phyloP scores from a whole-genome alignment of 495 filamentous ascomycete genomes.

The Usnea hakonensis region DNA sequence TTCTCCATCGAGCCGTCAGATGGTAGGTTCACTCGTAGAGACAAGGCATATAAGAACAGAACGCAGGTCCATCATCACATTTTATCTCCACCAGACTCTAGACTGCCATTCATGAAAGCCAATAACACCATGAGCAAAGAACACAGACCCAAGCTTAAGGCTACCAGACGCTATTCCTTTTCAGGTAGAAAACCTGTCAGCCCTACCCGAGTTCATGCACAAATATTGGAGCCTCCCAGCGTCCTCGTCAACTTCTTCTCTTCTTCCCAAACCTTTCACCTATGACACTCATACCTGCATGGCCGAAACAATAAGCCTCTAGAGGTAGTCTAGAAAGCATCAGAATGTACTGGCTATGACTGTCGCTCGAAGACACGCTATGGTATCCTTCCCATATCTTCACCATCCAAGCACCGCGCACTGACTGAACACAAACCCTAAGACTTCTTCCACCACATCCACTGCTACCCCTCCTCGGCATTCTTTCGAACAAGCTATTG shows the following conservation, averaged over 20 bases:
- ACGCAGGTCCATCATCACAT: neutral
- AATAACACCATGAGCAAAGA: too few species aligned
- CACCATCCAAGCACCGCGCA: neutral
- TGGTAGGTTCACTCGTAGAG: neutral
- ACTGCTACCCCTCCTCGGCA: constrained; percentile 61
- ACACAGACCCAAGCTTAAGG: too few species aligned
- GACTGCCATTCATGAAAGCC: neutral
- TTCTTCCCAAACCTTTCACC: neutral
- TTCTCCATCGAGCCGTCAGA: constrained; percentile 23
- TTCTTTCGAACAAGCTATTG: constrained; percentile 68
- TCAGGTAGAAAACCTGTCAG: neutral
- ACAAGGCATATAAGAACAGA: neutral
- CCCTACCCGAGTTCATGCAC: neutral
- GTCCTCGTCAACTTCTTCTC: neutral
- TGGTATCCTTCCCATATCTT: constrained; percentile 5
- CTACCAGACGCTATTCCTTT: too few species aligned
- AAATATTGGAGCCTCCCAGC: neutral
- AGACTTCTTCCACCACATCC: constrained; percentile 59
- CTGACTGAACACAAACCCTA: constrained; percentile 8
- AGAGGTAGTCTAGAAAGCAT: neutral
- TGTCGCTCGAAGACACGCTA: neutral
- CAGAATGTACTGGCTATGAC: neutral
- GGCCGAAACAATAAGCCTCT: neutral
- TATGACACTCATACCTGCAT: neutral
- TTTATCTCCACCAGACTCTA: neutral